Base-by-base conservation (phyloP, 768 basidiomycete genomes). In the Russula sp. region DNA sequence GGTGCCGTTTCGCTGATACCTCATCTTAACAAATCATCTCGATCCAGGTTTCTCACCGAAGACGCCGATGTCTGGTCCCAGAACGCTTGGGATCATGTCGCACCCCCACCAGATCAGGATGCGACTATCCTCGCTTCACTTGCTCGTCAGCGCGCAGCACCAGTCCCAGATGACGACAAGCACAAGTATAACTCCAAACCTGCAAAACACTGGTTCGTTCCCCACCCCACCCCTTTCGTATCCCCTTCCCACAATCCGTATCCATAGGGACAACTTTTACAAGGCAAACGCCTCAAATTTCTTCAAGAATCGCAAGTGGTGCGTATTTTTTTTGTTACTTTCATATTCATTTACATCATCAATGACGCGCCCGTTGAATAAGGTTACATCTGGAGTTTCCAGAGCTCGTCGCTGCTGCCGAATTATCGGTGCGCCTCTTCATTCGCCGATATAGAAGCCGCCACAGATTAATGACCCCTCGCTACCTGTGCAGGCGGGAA, bases 331-430 rank as follows among this genome's bases (percentile, higher is more conserved):
- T 37, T 7, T 10, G 35, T 37, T 37, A 37, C 18, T 11, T 18
- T 18, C n/a, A 11, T 9, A 42, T 54, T 4, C 53, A 55, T 11
- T 40, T 14, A 45, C 27, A 49, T 57, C n/a, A 52, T 44, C 35
- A 31, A 8, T 20, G 32, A 8, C 40, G 22, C 32, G 20, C 31
- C 20, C 49, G 35, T 31, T n/a, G 13, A 42, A 10, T 3, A 66
- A 90, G 88, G 96, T 78, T 98, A 35, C 84, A 90, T 68, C 84
- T 91, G n/a, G 97, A 99, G 73, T 98, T 98, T 70, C 91, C 90
- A 0, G 94, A 98, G 70, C 80, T 98, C 22, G 77, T 89, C 31
- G 79, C 79, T 11, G 87, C 88, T 1, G 81, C 88, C 13, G 78
- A 85, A 66, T n/a, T 37, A 13, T 62, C 66, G 48, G 61, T 66